phyloP scores from a whole-genome alignment of 805 yeast genomes.

The Groenewaldozyma tartarivorans region DNA sequence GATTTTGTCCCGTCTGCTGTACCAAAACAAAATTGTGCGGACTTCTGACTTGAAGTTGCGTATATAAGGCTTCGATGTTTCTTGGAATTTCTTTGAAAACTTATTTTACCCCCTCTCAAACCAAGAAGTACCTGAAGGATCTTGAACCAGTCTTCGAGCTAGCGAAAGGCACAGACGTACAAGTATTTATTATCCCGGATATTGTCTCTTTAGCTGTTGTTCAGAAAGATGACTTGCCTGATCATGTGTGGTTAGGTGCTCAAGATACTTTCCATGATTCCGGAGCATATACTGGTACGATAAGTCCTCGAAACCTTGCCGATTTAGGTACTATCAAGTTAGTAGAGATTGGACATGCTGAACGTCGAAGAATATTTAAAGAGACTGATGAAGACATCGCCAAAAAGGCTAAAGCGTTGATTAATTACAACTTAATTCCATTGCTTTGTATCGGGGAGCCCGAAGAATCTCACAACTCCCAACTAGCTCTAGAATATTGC shows the following conservation, averaged over 20 bases:
- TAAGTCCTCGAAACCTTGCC: conserved; percentile 19
- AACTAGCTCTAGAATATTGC: conserved; percentile 16
- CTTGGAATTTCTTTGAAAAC: no score
- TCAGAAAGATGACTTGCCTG: conserved; percentile 1
- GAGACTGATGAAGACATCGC: conserved; percentile 21
- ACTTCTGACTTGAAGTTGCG: no score
- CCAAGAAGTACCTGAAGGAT: conserved; percentile 12
- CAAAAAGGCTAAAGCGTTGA: conserved; percentile 17
- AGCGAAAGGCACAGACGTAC: conserved; percentile 10
- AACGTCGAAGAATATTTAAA: conserved; percentile 19
- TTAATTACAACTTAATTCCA: conserved; percentile 17
- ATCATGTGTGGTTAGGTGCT: conserved; percentile 17
- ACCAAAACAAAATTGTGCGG: no score
- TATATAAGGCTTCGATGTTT: no score
- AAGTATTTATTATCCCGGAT: conserved; percentile 20
- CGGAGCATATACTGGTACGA: conserved; percentile 25
- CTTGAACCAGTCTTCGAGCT: conserved; percentile 9
- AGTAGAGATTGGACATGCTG: conserved; percentile 26
- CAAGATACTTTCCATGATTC: conserved; percentile 22
- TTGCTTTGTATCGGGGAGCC: conserved; percentile 23
- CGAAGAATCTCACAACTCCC: no score
- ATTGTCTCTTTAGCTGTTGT: conserved; percentile 15
- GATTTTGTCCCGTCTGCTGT: no score
- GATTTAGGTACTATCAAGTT: conserved; percentile 17
- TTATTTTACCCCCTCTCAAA: no score